Percentiles rank a stretch among this genome's conserved stretches.
phyloP scores from a whole-genome alignment of 1,284 basidiomycete genomes.

The Mycena sp. region DNA sequence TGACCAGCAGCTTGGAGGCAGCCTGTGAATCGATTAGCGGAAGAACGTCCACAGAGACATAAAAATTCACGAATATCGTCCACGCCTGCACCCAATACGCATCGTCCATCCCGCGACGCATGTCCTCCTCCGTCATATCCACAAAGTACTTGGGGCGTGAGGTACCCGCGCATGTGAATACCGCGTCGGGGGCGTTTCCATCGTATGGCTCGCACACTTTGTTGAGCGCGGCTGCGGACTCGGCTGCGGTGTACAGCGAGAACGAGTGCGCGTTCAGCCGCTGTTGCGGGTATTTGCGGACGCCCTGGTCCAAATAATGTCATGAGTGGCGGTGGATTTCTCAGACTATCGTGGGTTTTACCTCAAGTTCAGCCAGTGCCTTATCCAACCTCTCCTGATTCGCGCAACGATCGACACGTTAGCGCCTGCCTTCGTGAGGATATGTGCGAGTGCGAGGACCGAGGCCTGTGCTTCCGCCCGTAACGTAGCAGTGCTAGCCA shows the following conservation, averaged over 20 bases:
- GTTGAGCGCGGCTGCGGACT: slow-evolving; percentile 67
- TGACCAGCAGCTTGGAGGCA: slow-evolving; percentile 78
- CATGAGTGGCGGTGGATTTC: neutral
- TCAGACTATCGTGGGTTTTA: slow-evolving; percentile 32
- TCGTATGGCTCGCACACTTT: slow-evolving; percentile 62
- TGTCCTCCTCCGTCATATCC: slow-evolving; percentile 68
- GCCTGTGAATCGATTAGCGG: slow-evolving; percentile 54
- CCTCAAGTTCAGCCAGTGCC: slow-evolving; percentile 73
- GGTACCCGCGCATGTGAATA: slow-evolving; percentile 84
- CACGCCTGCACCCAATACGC: slow-evolving; percentile 81
- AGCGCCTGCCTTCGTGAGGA: slow-evolving; percentile 78
- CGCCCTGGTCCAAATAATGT: slow-evolving; percentile 48
- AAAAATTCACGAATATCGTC: slow-evolving; percentile 75
- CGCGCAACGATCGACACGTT: slow-evolving; percentile 87
- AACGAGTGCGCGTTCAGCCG: slow-evolving; percentile 71
- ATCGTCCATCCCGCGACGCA: slow-evolving; percentile 68
- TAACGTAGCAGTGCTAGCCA: slow-evolving; percentile 83
- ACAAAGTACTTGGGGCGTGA: slow-evolving; percentile 79
- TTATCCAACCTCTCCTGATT: slow-evolving; percentile 64
- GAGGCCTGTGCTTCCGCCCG: slow-evolving; percentile 85
- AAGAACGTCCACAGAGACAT: neutral
- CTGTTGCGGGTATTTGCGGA: slow-evolving; percentile 63
- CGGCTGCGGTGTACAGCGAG: slow-evolving; percentile 60
- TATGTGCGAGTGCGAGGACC: slow-evolving; percentile 78
- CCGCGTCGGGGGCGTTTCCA: slow-evolving; percentile 73